Base-by-base conservation (phyloP, 805 yeast species). In the Blastobotrys peoriensis region DNA sequence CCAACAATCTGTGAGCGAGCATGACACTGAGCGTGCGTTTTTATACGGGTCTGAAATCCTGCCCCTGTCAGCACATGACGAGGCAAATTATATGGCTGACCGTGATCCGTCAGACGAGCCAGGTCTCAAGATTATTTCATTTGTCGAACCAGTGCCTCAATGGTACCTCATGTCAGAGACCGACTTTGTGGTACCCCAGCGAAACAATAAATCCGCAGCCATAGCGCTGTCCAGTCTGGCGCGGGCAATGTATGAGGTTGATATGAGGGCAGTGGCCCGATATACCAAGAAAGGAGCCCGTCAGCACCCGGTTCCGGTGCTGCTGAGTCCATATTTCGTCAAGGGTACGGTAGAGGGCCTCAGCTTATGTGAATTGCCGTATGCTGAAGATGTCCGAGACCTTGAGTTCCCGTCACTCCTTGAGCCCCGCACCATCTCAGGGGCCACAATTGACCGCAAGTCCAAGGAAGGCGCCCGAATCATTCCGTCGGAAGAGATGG, bases 61-160 rank as follows among this genome's bases (percentile, higher is more conserved):
- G 2, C 76, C 79, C 0, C 56, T 84, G 4, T 77, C 81, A 10
- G 61, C 68, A 0, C 69, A 71, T 2, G 66, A 68, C 8, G 47
- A 46, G 65, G 65, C 66, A 8, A 33, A 41, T 64, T 70, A 2
- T 58, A 78, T 15, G 64, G 63, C 23, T 68, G 78, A 40, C 2
- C 22, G 42, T n/a, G 48, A 48, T 9, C 20, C 23, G 18, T 57
- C 65, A 2, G 69, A 81, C 0, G 45, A 47, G 3, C 70, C 81
- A 1, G 81, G 83, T 0, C 57, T 87, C 9, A 88, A 82, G 57
- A 66, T 87, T 1, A 54, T 85, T 19, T 86, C 87, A 0, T 78
- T 86, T 48, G 59, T 77, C 5, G 65, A 54, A 0, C 55, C 62
- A 1, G 54, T 86, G 2, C 85, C 87, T 0, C 70, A 79, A 4